Base-by-base conservation (phyloP, 305 asterid genomes). In the Plantago rigida region DNA sequence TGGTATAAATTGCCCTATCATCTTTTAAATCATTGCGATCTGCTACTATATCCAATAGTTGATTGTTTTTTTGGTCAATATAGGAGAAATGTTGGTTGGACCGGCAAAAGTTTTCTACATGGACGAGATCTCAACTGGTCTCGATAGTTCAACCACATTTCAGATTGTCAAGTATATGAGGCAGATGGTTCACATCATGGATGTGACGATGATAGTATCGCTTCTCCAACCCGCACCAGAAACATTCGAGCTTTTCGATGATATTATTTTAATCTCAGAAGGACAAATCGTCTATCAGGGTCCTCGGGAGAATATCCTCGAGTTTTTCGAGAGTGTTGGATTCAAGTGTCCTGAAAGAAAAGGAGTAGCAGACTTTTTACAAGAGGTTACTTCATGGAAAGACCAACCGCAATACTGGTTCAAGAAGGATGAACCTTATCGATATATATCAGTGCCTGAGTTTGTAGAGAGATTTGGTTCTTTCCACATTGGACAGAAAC, bases 71-170 rank as follows among this genome's bases (percentile, higher is more conserved):
- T 22, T 7, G 24, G n/a, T 63, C 56, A 55, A 28, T 22, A 74
- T 53, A 85, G 99, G 99, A 68, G 99, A 92, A 79, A 84, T 89
- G 90, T 66, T 92, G 79, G 99, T 86, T 22, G 99, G 99, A 29
- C 95, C 99, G 1, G 95, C 97, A 17, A 88, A 88, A 70, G 94
- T 84, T 59, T 84, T 84, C 80, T 92, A 67, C 85, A 92, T 92
- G 96, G 98, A 92, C 50, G 99, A 92, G 72, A 92, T 92, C 75
- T 92, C 99, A 47, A 92, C 97, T 3, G 99, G 99, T 39, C 95
- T 92, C 22, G 97, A 92, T 71, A 92, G 96, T 36, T 89, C 99
- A 49, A 92, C 99, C 9, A 92, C 97, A 1, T 89, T 69, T 74
- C 97, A 89, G 65, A 89, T 92, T 28, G 60, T 82, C 47, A 92